phyloP scores from a whole-genome alignment of 106 monocot species.

The Hemerocallis citrina region DNA sequence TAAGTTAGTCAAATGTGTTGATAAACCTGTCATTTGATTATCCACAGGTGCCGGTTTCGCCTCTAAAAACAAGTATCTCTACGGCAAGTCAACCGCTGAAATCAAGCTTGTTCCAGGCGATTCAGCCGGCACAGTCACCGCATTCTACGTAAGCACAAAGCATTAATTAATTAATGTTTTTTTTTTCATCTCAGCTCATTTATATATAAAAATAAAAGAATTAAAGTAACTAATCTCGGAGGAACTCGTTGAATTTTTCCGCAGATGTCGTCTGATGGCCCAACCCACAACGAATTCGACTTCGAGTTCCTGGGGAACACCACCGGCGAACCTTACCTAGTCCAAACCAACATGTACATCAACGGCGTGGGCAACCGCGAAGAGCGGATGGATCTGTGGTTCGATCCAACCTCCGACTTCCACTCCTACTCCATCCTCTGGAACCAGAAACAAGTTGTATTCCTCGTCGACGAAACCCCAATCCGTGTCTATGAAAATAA shows the following conservation, averaged over 20 bases:
- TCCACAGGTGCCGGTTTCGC: constrained; percentile 58
- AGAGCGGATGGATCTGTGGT: constrained; percentile 84
- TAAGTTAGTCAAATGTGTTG: not conserved
- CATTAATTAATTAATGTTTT: not conserved
- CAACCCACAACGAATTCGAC: constrained; percentile 85
- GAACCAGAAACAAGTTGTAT: constrained; percentile 56
- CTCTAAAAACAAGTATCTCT: constrained; percentile 66
- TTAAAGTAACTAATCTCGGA: no score
- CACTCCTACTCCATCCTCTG: constrained; percentile 70
- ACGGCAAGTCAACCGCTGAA: constrained; percentile 52
- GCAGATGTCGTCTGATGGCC: constrained; percentile 69
- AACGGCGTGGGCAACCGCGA: constrained; percentile 78
- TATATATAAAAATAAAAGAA: not conserved
- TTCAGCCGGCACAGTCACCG: constrained; percentile 82
- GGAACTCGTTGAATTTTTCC: not conserved
- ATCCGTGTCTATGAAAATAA: constrained; percentile 14
- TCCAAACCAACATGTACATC: constrained; percentile 88
- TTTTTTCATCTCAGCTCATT: not conserved
- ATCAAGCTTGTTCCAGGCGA: constrained; percentile 70
- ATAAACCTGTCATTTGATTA: no score
- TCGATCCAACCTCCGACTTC: constrained; percentile 85
- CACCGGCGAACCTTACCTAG: constrained; percentile 72
- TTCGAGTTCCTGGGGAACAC: constrained; percentile 93
- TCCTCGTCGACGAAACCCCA: constrained; percentile 71
- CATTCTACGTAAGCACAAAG: no score